Conservation (phyloP, 768 basidiomycete species). For the Tricholoma bakamatsutake region DNA sequence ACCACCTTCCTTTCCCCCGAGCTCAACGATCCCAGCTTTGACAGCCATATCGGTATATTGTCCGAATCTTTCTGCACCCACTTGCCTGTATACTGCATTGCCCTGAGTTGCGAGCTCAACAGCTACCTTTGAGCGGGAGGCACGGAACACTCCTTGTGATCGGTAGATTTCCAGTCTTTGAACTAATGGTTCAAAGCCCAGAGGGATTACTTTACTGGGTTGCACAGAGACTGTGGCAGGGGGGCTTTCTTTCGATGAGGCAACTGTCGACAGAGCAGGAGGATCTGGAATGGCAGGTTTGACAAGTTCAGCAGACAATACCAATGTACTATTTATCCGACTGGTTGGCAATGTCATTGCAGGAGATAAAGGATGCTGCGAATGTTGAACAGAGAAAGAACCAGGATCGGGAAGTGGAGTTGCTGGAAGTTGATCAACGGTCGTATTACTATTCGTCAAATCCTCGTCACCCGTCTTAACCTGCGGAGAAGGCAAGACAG, state of each 20-base stretch:
- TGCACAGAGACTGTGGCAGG: neutral
- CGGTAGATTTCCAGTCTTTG: constrained; percentile 25
- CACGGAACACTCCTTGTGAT: constrained; percentile 24
- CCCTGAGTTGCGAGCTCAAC: constrained; percentile 22
- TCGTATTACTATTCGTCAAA: neutral
- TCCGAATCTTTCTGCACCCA: constrained; percentile 34
- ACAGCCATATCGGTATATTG: constrained; percentile 36
- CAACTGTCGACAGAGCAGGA: neutral
- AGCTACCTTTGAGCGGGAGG: constrained; percentile 34
- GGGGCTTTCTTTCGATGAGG: neutral
- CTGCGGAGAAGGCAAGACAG: neutral
- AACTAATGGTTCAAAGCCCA: constrained; percentile 30
- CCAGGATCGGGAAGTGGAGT: neutral
- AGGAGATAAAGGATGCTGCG: neutral
- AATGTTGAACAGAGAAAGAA: neutral
- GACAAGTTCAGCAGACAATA: neutral
- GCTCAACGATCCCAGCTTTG: constrained; percentile 30
- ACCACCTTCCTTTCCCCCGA: constrained; percentile 30
- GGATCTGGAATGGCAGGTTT: neutral
- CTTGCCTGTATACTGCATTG: constrained; percentile 28
- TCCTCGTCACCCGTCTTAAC: neutral
- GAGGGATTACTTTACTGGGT: constrained; percentile 7
- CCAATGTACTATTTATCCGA: neutral
- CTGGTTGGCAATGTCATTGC: neutral
- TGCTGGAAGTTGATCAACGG: neutral